These are phyloP conservation scores for Lichtheimia ramosa DNA, from an alignment of 371 early-diverging fungal genomes.

Conservation along the genomic window DNA sequence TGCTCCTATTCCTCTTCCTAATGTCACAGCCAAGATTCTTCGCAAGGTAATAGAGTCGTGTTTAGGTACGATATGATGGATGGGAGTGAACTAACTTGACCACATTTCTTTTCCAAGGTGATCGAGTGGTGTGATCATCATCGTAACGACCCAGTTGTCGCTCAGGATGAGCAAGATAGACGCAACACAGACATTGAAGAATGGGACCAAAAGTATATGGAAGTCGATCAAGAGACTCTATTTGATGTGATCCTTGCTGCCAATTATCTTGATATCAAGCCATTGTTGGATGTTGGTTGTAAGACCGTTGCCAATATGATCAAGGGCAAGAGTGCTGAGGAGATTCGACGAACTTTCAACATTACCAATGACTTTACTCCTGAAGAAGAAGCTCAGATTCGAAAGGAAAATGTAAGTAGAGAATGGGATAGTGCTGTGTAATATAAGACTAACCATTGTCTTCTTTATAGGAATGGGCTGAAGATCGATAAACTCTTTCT, in stretches of 20 bases:
- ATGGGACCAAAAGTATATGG: slow-evolving; percentile 82
- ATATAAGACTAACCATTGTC: slow-evolving; percentile 11
- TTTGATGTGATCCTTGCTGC: slow-evolving; percentile 82
- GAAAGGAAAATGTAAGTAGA: slow-evolving; percentile 79
- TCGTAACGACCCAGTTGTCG: slow-evolving; percentile 64
- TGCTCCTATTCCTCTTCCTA: slow-evolving; percentile 77
- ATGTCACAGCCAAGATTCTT: slow-evolving; percentile 70
- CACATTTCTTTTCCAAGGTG: slow-evolving; percentile 41
- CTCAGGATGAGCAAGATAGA: slow-evolving; percentile 62
- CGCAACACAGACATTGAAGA: slow-evolving; percentile 76
- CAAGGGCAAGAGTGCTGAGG: slow-evolving; percentile 92
- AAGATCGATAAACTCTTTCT: slow-evolving; percentile 65
- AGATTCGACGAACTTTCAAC: slow-evolving; percentile 93
- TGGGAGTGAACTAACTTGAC: neutral
- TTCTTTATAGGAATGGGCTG: slow-evolving; percentile 66
- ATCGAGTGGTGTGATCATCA: slow-evolving; percentile 85
- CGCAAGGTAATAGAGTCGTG: slow-evolving; percentile 52
- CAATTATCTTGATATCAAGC: slow-evolving; percentile 96
- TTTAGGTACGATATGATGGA: too few species aligned
- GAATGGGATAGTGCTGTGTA: neutral
- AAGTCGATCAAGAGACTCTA: slow-evolving; percentile 77
- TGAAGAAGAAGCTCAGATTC: slow-evolving; percentile 93
- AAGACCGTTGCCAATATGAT: slow-evolving; percentile 99
- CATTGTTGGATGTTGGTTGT: slow-evolving; percentile 92
- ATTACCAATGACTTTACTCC: slow-evolving; percentile 94